A percentile compares a stretch with the other conserved stretches of the same genome.
Evolutionary conservation across 2,329 filamentous ascomycete genomes (phyloP).

Genomic region (Reticulascus tulasneorum): DNA sequence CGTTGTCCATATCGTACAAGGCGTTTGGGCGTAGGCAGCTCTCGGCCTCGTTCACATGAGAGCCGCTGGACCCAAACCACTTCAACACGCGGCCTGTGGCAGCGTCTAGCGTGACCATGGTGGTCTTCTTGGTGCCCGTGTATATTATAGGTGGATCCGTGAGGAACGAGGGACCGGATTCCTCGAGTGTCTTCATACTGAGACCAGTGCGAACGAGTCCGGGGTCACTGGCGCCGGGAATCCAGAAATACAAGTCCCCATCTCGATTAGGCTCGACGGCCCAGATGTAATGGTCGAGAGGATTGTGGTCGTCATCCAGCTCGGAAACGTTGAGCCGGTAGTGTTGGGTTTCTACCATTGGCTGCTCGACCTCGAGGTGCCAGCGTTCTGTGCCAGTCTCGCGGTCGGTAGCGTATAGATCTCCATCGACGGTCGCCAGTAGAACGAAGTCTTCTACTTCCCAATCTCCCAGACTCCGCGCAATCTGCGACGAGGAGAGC

Average conservation of each 20-base stretch:
- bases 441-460: slow-evolving; percentile 99
- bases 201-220: slow-evolving; percentile 64
- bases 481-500: slow-evolving; percentile 79
- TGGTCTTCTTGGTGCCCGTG: slow-evolving; percentile 86
- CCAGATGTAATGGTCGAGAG: slow-evolving; percentile 87
- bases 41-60: slow-evolving; percentile 63
- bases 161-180: slow-evolving; percentile 70
- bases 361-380: slow-evolving; percentile 78
- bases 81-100: slow-evolving; percentile 77
- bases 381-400: slow-evolving; percentile 80
- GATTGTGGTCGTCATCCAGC: slow-evolving; percentile 53
- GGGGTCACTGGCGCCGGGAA: slow-evolving; percentile 56
- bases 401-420: slow-evolving; percentile 86
- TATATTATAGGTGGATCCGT: slow-evolving; percentile 78
- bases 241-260: slow-evolving; percentile 83
- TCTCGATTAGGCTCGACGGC: slow-evolving; percentile 89
- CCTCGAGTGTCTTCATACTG: slow-evolving; percentile 84
- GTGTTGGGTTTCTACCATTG: slow-evolving; percentile 88
- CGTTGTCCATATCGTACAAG: slow-evolving; percentile 61
- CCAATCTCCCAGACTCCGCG: slow-evolving; percentile 98
- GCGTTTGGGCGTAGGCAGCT: slow-evolving; percentile 71
- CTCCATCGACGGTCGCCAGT: slow-evolving; percentile 98
- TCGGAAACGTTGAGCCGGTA: slow-evolving; percentile 65
- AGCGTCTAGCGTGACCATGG: slow-evolving; percentile 84
- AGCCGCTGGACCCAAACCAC: slow-evolving; percentile 74